These are phyloP conservation scores for Acanthochlamys bracteata DNA, from an alignment of 106 monocot species.

Conservation along the genomic window DNA sequence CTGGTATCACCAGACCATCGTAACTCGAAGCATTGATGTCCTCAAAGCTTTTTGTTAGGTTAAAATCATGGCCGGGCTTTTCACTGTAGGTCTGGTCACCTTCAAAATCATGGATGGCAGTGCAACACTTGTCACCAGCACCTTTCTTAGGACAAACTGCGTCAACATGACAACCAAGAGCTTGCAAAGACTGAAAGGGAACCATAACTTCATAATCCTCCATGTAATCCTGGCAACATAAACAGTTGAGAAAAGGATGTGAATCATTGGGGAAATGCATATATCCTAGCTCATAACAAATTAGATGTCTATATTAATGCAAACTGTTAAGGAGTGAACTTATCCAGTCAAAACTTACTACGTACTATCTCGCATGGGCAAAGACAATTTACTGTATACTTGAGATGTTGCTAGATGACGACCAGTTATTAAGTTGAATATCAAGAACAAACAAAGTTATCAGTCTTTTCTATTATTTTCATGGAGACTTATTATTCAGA, in stretches of 20 bases:
- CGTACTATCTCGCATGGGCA: no score
- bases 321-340: no score
- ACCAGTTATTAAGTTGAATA: no score
- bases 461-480: no score
- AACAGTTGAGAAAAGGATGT: conserved; percentile 3
- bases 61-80: conserved; percentile 74
- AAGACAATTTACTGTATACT: no score
- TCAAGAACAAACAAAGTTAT: no score
- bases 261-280: neutral
- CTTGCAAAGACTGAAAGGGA: conserved; percentile 78
- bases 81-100: conserved; percentile 95
- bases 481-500: no score
- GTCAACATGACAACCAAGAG: conserved; percentile 76
- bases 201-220: conserved; percentile 98
- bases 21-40: conserved; percentile 39
- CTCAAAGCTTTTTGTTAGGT: conserved; percentile 49
- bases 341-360: no score
- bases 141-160: conserved; percentile 67
- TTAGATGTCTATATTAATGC: no score
- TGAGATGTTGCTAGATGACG: no score
- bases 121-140: conserved; percentile 69
- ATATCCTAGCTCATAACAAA: neutral
- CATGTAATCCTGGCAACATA: conserved; percentile 74
- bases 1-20: conserved; percentile 86
- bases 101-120: conserved; percentile 94